phyloP scores from a whole-genome alignment of 2,329 filamentous ascomycete species.

The Phyllachora maydis region DNA sequence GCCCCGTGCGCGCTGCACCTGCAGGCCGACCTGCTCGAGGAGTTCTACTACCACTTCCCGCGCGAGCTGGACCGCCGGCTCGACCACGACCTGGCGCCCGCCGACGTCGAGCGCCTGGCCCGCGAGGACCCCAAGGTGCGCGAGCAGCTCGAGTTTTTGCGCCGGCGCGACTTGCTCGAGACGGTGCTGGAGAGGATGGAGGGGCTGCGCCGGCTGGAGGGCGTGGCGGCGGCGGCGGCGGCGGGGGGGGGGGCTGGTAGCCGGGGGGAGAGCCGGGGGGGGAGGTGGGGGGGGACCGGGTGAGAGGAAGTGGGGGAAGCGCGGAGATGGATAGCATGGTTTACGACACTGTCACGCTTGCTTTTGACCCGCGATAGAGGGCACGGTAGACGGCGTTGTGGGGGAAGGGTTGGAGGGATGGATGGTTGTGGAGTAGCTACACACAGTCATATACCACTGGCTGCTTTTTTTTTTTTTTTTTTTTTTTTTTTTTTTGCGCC shows the following conservation, averaged over 20 bases:
- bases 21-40: conserved; percentile 87
- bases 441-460: too few species aligned
- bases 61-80: conserved; percentile 76
- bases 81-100: conserved; percentile 56
- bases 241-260: background rate
- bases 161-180: conserved; percentile 80
- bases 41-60: conserved; percentile 97
- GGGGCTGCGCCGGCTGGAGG: conserved; percentile 65
- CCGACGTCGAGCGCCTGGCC: conserved; percentile 76
- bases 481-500: too few species aligned
- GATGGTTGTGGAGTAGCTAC: too few species aligned
- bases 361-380: too few species aligned
- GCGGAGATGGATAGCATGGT: too few species aligned
- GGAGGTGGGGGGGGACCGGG: background rate
- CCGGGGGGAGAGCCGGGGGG: background rate
- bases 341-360: too few species aligned
- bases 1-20: conserved; percentile 91
- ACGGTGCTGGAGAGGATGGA: conserved; percentile 93
- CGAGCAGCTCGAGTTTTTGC: conserved; percentile 77
- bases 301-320: background rate
- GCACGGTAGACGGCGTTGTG: too few species aligned
- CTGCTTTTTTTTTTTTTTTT: too few species aligned
- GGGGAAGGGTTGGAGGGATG: too few species aligned
- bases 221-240: conserved; percentile 8
- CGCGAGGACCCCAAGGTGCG: conserved; percentile 82